These are phyloP conservation scores for Lasiodiplodia theobromae DNA, from an alignment of 2,329 filamentous ascomycete species.

Conservation along the genomic window DNA sequence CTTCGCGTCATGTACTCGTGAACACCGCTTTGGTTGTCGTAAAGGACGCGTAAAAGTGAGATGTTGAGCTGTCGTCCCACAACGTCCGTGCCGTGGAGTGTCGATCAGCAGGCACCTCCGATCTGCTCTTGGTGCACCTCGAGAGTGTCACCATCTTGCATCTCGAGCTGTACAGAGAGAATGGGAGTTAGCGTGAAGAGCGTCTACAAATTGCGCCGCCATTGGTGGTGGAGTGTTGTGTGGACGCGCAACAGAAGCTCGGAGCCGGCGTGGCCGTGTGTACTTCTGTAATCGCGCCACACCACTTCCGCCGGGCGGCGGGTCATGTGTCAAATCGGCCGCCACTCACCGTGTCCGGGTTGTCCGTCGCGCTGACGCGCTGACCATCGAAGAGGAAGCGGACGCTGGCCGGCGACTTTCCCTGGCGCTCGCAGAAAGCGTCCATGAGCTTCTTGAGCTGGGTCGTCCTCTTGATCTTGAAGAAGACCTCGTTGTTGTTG, in stretches of 20 bases:
- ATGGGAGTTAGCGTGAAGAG: not conserved
- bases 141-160: constrained; percentile 93
- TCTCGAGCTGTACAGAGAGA: constrained; percentile 74
- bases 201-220: not conserved
- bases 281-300: not conserved
- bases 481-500: constrained; percentile 99
- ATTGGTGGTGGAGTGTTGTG: not conserved
- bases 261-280: not conserved
- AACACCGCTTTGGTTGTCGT: constrained; percentile 15
- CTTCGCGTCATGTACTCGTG: constrained; percentile 27
- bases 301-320: not conserved
- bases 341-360: constrained; percentile 82
- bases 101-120: constrained; percentile 65
- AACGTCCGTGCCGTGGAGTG: constrained; percentile 5
- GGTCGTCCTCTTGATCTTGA: constrained; percentile 98
- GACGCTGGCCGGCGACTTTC: constrained; percentile 83
- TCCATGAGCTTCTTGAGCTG: constrained; percentile 98
- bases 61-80: not conserved
- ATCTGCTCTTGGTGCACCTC: constrained; percentile 99
- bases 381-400: constrained; percentile 97
- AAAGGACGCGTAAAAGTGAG: constrained; percentile 5
- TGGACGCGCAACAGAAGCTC: not conserved
- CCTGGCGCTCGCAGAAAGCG: constrained; percentile 95
- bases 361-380: constrained; percentile 87
- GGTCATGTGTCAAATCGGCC: not conserved